These are phyloP conservation scores for Colletotrichum aenigma DNA, from an alignment of 2,329 filamentous ascomycete genomes.

Conservation along the genomic window DNA sequence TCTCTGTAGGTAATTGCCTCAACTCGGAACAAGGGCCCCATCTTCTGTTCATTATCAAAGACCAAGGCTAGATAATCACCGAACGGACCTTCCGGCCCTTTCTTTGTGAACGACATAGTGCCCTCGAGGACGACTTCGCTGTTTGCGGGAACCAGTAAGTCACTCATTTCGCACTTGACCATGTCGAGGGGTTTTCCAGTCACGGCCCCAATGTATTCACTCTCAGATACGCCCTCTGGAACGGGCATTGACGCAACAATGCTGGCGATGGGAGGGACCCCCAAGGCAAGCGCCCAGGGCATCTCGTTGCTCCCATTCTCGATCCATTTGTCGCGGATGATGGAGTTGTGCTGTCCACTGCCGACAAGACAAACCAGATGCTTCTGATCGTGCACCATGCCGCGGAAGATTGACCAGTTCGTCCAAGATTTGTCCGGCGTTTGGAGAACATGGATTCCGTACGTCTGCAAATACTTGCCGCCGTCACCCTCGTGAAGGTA, in stretches of 20 bases:
- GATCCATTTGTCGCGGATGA: constrained; percentile 52
- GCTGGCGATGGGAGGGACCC: constrained; percentile 52
- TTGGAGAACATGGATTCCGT: constrained; percentile 51
- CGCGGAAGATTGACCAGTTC: constrained; percentile 48
- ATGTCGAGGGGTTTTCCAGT: constrained; percentile 48
- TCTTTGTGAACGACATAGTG: constrained; percentile 46
- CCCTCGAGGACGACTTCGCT: constrained; percentile 57
- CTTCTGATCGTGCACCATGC: constrained; percentile 49
- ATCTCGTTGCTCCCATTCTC: constrained; percentile 43
- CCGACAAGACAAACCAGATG: constrained; percentile 45
- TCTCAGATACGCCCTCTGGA: constrained; percentile 51
- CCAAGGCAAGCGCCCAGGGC: constrained; percentile 51
- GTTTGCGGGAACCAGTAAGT: constrained; percentile 51
- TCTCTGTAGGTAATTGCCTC: constrained; percentile 51
- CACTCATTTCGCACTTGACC: constrained; percentile 55
- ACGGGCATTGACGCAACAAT: constrained; percentile 53
- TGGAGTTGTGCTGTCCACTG: constrained; percentile 47
- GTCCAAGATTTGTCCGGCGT: constrained; percentile 50
- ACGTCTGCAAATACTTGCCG: constrained; percentile 54
- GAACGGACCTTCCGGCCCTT: constrained; percentile 50
- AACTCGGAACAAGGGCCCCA: constrained; percentile 44
- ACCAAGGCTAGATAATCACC: constrained; percentile 39
- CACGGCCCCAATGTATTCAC: constrained; percentile 51
- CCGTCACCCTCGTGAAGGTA: constrained; percentile 49
- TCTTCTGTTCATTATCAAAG: neutral